These are phyloP conservation scores for Rhododendron kiyosumense DNA, from an alignment of 148 eudicot genomes.

Conservation along the genomic window DNA sequence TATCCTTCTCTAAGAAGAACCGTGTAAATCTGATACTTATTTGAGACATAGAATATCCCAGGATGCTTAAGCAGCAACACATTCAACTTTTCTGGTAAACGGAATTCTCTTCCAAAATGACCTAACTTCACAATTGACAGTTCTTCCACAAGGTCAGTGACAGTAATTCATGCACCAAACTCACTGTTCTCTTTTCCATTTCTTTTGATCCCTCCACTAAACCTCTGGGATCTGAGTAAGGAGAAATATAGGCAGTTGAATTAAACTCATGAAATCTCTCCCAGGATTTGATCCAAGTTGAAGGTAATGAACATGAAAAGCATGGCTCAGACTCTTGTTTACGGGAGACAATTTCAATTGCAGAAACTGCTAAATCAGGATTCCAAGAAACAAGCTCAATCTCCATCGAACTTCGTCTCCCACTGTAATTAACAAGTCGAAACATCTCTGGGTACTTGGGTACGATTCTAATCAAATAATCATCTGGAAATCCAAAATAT, in stretches of 20 bases:
- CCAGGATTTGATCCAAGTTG: slow-evolving; percentile 78
- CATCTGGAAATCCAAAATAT: slow-evolving; percentile 85
- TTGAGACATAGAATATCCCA: slow-evolving; percentile 84
- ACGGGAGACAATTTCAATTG: slow-evolving; percentile 43
- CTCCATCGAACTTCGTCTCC: slow-evolving; percentile 77
- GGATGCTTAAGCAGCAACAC: slow-evolving; percentile 77
- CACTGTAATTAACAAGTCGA: slow-evolving; percentile 68
- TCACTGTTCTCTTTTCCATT: slow-evolving; percentile 70
- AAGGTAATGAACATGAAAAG: slow-evolving; percentile 70
- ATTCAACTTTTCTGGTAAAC: slow-evolving; percentile 70
- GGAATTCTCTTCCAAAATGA: slow-evolving; percentile 71
- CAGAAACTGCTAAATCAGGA: slow-evolving; percentile 62
- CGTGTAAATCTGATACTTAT: slow-evolving; percentile 71
- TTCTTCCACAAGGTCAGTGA: slow-evolving; percentile 89
- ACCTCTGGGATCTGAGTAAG: slow-evolving; percentile 38
- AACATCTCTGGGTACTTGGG: slow-evolving; percentile 75
- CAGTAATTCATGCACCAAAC: slow-evolving; percentile 74
- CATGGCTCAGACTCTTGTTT: slow-evolving; percentile 45
- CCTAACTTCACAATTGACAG: slow-evolving; percentile 63
- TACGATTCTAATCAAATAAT: slow-evolving; percentile 66
- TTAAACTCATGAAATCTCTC: slow-evolving; percentile 78
- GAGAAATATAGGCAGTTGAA: slow-evolving; percentile 80
- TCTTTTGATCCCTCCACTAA: slow-evolving; percentile 67
- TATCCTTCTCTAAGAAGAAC: slow-evolving; percentile 85
- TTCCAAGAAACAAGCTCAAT: slow-evolving; percentile 77